A percentile compares a stretch with the other conserved stretches of the same genome.
Conservation (phyloP, 208 protist genomes). For the Borovskyia barvae region DNA sequence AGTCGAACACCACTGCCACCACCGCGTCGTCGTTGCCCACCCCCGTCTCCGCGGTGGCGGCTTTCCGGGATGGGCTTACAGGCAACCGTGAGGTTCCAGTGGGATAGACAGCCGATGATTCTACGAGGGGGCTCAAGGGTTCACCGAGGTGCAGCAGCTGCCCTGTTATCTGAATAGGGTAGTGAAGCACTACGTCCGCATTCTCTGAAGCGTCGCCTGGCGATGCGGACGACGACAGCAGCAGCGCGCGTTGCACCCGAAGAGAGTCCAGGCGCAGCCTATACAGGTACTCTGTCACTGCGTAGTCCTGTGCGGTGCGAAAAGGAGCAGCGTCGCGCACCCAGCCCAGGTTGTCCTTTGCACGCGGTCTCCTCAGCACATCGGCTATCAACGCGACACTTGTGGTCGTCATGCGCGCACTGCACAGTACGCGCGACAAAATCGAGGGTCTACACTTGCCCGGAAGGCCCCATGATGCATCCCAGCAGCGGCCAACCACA, state of each 20-base stretch:
- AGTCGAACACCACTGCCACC: slow-evolving; percentile 1
- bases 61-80: background rate
- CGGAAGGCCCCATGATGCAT: too few species aligned
- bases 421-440: background rate
- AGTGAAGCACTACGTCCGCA: too few species aligned
- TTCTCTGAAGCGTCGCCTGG: too few species aligned
- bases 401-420: slow-evolving; percentile 27
- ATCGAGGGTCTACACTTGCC: background rate
- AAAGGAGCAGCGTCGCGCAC: slow-evolving; percentile 9
- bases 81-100: background rate
- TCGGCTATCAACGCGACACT: slow-evolving; percentile 17
- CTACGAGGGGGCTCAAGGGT: slow-evolving; percentile 52
- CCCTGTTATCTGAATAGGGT: slow-evolving; percentile 36
- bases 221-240: background rate
- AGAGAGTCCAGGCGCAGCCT: slow-evolving; percentile 18
- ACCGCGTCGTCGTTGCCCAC: background rate
- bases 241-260: slow-evolving; percentile 4
- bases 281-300: slow-evolving; percentile 22
- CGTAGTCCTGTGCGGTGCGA: slow-evolving; percentile 28
- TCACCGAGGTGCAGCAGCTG: slow-evolving; percentile 59
- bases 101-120: slow-evolving; percentile 36
- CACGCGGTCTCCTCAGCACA: slow-evolving; percentile 10
- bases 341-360: slow-evolving; percentile 15
- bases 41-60: background rate
- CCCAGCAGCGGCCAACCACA: too few species aligned